Percentiles rank a stretch among this genome's conserved stretches.
phyloP scores from a whole-genome alignment of 306 rosid species.

The Fragaria iinumae region DNA sequence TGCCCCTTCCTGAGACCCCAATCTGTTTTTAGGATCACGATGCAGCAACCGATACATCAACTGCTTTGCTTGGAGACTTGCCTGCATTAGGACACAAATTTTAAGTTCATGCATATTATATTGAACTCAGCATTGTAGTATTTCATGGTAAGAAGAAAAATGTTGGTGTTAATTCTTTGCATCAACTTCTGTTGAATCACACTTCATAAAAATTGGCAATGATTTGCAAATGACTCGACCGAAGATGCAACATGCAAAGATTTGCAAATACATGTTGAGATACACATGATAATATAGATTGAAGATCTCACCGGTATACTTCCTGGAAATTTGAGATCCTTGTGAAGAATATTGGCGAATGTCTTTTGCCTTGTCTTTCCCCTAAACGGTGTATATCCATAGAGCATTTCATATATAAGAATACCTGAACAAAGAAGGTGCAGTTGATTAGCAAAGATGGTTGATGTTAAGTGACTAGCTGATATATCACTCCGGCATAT shows the following conservation, averaged over 20 bases:
- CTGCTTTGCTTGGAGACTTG: constrained; percentile 69
- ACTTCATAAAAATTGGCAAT: neutral
- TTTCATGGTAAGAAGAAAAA: neutral
- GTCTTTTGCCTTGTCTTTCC: constrained; percentile 94
- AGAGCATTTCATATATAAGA: constrained; percentile 88
- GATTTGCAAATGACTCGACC: neutral
- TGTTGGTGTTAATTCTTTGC: neutral
- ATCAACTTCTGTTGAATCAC: neutral
- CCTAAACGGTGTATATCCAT: constrained; percentile 89
- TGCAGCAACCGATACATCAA: constrained; percentile 73
- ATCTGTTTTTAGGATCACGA: constrained; percentile 76
- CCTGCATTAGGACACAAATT: constrained; percentile 47
- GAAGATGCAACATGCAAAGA: neutral
- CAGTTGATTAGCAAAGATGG: neutral
- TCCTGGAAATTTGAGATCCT: constrained; percentile 90
- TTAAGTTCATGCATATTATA: neutral
- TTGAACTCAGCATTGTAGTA: neutral
- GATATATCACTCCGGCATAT: neutral
- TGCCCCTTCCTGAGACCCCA: constrained; percentile 86
- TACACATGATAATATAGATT: neutral
- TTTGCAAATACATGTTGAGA: neutral
- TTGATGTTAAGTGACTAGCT: neutral
- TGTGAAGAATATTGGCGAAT: constrained; percentile 87
- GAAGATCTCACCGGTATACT: constrained; percentile 56
- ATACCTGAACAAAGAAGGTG: constrained; percentile 43